Percentiles rank a stretch among this genome's conserved stretches.
These are phyloP conservation scores for Suhomyces ambrosiae DNA, from an alignment of 1,139 yeast genomes.

Conservation along the genomic window DNA sequence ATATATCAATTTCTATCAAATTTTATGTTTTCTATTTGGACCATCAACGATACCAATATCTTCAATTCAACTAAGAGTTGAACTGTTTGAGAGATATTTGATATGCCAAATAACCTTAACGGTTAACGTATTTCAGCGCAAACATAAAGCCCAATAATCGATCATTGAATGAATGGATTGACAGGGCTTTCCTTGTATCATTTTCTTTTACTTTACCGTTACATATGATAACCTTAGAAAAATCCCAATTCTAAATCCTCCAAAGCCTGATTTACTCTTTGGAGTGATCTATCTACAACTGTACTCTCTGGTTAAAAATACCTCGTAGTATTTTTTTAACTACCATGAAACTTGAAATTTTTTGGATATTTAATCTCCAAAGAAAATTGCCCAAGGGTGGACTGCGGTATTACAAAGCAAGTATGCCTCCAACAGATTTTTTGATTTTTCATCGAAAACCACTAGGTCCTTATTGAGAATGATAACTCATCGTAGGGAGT, in stretches of 20 bases:
- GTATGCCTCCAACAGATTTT: slow-evolving; percentile 27
- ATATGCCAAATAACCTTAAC: no score
- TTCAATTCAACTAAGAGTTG: no score
- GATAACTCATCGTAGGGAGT: no score
- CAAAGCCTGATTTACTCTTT: slow-evolving; percentile 20
- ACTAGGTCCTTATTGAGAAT: slow-evolving; percentile 28
- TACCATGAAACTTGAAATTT: slow-evolving; percentile 24
- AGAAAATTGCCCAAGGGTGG: slow-evolving; percentile 26
- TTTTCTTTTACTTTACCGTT: slow-evolving; percentile 28
- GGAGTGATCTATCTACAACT: slow-evolving; percentile 26
- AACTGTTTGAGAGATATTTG: no score
- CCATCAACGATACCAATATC: no score
- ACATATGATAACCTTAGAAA: slow-evolving; percentile 25
- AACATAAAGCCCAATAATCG: no score
- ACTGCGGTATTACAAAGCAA: slow-evolving; percentile 25
- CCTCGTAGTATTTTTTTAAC: slow-evolving; percentile 25
- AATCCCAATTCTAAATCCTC: slow-evolving; percentile 26
- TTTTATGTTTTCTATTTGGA: no score
- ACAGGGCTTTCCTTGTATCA: slow-evolving; percentile 24
- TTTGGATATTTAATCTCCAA: slow-evolving; percentile 22
- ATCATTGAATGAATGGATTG: no score
- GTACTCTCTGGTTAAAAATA: slow-evolving; percentile 26
- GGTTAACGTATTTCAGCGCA: no score
- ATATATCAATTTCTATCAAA: no score
- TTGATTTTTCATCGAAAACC: slow-evolving; percentile 23